Conservation (phyloP, 1,284 basidiomycete species). For the Mycosarcoma maydis region DNA sequence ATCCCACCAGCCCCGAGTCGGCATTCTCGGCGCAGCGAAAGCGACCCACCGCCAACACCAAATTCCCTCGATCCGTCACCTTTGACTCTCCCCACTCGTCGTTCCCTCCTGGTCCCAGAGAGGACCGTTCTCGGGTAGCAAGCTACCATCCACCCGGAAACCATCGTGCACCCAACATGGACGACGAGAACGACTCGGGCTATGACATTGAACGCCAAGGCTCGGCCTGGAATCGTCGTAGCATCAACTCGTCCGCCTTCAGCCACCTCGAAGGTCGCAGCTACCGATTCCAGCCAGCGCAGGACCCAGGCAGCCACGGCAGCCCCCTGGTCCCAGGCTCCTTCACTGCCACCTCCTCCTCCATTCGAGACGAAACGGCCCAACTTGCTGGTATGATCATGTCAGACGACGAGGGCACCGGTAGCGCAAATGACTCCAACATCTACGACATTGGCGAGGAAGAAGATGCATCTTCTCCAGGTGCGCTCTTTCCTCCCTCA, state of each 20-base stretch:
- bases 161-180: slow-evolving; percentile 8
- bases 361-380: slow-evolving; percentile 62
- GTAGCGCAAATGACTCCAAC: slow-evolving; percentile 29
- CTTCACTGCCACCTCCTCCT: slow-evolving; percentile 60
- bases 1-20: slow-evolving; percentile 18
- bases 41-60: slow-evolving; percentile 17
- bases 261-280: slow-evolving; percentile 62
- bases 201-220: slow-evolving; percentile 44
- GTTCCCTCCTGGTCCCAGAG: slow-evolving; percentile 38
- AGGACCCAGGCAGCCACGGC: slow-evolving; percentile 23
- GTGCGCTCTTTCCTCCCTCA: slow-evolving; percentile 30
- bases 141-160: slow-evolving; percentile 29
- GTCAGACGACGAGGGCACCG: slow-evolving; percentile 45
- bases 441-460: slow-evolving; percentile 49
- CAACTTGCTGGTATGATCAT: slow-evolving; percentile 62
- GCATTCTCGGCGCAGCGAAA: slow-evolving; percentile 12
- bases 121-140: slow-evolving; percentile 18
- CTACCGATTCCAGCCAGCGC: slow-evolving; percentile 46
- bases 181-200: slow-evolving; percentile 30
- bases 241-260: slow-evolving; percentile 49
- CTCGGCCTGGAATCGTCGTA: slow-evolving; percentile 21
- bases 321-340: slow-evolving; percentile 43
- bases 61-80: slow-evolving; percentile 39
- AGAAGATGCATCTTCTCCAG: slow-evolving; percentile 15
- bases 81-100: slow-evolving; percentile 44